Evolutionary conservation across 108 stramenopile species (phyloP), one percentile per base, ranked within the genome.

Genomic region (Cyclostephanos tholiformis): DNA sequence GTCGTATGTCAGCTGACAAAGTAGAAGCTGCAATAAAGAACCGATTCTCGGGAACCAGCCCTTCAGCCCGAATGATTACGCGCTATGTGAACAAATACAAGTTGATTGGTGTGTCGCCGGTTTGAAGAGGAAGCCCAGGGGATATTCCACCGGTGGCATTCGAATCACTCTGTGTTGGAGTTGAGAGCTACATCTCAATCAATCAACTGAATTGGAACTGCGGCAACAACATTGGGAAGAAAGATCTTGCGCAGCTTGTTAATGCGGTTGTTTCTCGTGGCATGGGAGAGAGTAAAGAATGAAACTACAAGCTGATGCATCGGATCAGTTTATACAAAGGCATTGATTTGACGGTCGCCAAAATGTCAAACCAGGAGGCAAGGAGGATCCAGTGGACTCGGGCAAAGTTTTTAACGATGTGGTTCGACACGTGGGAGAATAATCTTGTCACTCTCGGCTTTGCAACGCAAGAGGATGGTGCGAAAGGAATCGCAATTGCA

Each of bases 121-220:
- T 41, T 41, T 7, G 12, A 41, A 41, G 41, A 41, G 41, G 41
- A 41, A 41, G 41, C 41, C 41, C 41, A 12, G 41, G 41, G 41
- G 41, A 41, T 41, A 41, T 41, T 41, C 41, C 41, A 41, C 44
- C 44, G 44, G 44, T 14, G 14, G 57, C 57, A 58, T 58, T 58
- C 30, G 57, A 58, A 27, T 58, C 57, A 1, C 23, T 58, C 57
- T 58, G 57, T 58, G 57, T 58, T 58, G 57, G 29, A 58, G 29
- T 58, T 27, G 57, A 58, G 57, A 58, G 57, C 30, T 58, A 30
- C 57, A 58, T 58, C 30, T 58, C 57, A 58, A 58, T 58, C 30
- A 58, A 30, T 32, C 57, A 58, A 17, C 44, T 46, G 16, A 58
- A 30, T 30, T 13, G 30, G 29, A 25, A 30, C 16, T 30, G 30